Base-by-base conservation (phyloP, 495 filamentous ascomycete genomes). In the Podospora pseudopauciseta region DNA sequence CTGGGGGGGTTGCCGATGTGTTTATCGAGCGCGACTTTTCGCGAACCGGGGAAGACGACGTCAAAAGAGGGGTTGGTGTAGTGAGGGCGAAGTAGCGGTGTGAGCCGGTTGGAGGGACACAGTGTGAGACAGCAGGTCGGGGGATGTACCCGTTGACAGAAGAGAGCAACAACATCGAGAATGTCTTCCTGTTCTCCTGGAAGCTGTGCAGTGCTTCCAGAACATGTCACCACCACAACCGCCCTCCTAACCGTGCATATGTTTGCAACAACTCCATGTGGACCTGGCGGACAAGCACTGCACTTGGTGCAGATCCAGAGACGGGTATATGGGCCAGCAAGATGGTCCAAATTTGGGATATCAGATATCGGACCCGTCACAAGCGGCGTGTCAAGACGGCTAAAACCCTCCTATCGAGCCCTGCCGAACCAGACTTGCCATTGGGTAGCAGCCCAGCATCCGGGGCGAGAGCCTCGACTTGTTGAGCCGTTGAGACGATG, bases 31-130 rank as follows among this genome's bases (percentile, higher is more conserved):
- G 65, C 65, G 65, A 56, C 64, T 67, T 60, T 59, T 63, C 23
- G 27, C 60, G 67, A 20, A 58, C 23, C 55, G 55, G 23, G 55
- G n/a, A n/a, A 19, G 55, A 58, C 55, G 5, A 49, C 27, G 59
- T 61, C 28, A 27, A 28, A 26, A 28, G 65, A 67, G 76, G 72
- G 67, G 74, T 76, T 67, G 64, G 44, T 71, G 66, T 75, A 77
- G 67, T 60, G 58, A 69, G 26, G 63, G 49, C 64, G 64, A 74
- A 78, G 75, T 76, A 78, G 76, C 76, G 76, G 76, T 78, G 76
- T 72, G 76, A 68, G 64, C 62, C 19, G 66, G 74, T 65, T 70
- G 28, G 18, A 44, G 61, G 19, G 15, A 63, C 61, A 76, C 74
- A 76, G 74, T 76, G 74, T 67, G 74, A 69, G 61, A 30, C 56